Evolutionary conservation across 129 eudicot genomes (phyloP).

Genomic region (Smallanthus sonchifolius): DNA sequence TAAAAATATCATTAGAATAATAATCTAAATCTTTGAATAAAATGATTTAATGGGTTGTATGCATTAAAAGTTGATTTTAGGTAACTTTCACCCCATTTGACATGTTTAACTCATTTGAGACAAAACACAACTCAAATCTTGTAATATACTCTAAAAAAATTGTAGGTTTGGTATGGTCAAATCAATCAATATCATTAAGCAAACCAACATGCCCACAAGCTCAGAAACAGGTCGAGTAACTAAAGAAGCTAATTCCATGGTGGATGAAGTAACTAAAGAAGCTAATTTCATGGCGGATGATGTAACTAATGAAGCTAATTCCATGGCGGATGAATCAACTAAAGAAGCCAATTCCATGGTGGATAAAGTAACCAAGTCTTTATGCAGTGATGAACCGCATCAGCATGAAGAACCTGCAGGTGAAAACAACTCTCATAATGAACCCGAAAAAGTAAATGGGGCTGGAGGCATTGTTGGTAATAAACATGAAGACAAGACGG

Average conservation of each 20-base stretch:
- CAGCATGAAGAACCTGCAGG: conserved; percentile 21
- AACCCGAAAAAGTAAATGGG: conserved; percentile 25
- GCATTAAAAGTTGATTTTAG: not conserved
- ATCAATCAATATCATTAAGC: conserved; percentile 66
- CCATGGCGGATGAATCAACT: conserved; percentile 14
- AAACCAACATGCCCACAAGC: conserved; percentile 7
- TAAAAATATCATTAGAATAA: not conserved
- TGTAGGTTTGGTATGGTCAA: conserved; percentile 87
- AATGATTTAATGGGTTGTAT: not conserved
- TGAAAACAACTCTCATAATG: conserved; percentile 3
- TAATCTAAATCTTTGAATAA: not conserved
- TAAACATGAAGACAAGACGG: conserved; percentile 15
- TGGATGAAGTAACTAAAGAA: not conserved
- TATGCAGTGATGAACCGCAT: conserved; percentile 22
- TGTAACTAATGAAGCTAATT: not conserved
- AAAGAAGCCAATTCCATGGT: conserved; percentile 15
- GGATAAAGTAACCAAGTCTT: conserved; percentile 2
- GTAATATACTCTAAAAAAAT: not conserved
- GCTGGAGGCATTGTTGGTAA: conserved; percentile 21
- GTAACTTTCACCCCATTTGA: not conserved
- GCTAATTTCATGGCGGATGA: conserved; percentile 12
- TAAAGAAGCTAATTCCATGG: conserved; percentile 18
- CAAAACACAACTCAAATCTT: not conserved
- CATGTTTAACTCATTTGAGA: not conserved
- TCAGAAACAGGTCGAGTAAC: conserved; percentile 25